These are phyloP conservation scores for Maudiozyma humilis DNA, from an alignment of 1,139 yeast species.

Conservation along the genomic window DNA sequence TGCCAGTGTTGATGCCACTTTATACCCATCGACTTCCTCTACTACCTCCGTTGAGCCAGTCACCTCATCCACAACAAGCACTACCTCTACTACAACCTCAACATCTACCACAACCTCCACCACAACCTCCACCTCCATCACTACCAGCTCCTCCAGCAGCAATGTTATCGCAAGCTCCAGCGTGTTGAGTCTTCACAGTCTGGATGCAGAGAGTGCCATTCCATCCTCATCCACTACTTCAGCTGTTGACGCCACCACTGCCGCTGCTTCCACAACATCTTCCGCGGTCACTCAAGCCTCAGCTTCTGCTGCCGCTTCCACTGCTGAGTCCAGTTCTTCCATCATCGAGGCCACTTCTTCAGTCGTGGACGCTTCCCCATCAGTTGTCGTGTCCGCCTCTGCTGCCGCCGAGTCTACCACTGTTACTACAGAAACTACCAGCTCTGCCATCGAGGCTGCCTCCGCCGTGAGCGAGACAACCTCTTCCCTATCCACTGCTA, in stretches of 20 bases:
- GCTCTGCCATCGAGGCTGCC: too few species aligned
- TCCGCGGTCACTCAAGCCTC: background rate
- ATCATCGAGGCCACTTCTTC: background rate
- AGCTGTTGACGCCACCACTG: background rate
- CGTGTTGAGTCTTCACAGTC: background rate
- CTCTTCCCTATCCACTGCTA: background rate
- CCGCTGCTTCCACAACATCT: background rate
- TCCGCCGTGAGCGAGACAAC: too few species aligned
- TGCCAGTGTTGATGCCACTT: slow-evolving; percentile 2
- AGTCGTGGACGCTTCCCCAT: background rate
- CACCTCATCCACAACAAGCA: background rate
- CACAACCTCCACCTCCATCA: background rate
- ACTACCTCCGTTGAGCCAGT: background rate
- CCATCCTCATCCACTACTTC: background rate
- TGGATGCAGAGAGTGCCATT: background rate
- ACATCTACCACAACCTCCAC: background rate
- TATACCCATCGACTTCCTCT: slow-evolving; percentile 5
- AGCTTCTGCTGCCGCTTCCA: background rate
- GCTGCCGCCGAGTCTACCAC: background rate
- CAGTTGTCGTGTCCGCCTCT: background rate
- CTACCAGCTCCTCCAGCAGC: background rate
- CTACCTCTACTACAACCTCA: background rate
- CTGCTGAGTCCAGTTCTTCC: background rate
- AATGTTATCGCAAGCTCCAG: background rate
- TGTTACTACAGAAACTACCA: background rate